Evolutionary conservation across 1,139 yeast genomes (phyloP).

Genomic region (Kodamaea sp.): DNA sequence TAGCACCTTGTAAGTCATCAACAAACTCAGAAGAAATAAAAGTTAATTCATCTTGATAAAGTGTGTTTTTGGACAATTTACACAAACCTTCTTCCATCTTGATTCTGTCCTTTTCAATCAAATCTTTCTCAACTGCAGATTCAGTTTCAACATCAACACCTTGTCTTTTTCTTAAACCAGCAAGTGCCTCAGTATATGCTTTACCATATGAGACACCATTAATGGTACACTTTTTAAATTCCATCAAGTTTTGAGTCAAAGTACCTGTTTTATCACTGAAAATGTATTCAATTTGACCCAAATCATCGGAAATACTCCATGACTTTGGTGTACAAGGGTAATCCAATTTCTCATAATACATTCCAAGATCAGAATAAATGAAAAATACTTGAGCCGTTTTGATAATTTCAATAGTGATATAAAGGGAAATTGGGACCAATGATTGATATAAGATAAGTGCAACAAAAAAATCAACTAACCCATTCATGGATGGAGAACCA

Average conservation of each 20-base stretch:
- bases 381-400: constrained; percentile 57
- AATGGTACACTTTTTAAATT: constrained; percentile 56
- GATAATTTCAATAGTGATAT: constrained; percentile 57
- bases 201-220: constrained; percentile 54
- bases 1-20: constrained; percentile 30
- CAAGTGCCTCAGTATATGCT: constrained; percentile 60
- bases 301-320: constrained; percentile 61
- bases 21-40: constrained; percentile 48
- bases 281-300: constrained; percentile 62
- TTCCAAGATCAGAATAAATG: constrained; percentile 48
- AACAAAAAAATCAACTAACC: constrained; percentile 49
- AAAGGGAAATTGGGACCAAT: constrained; percentile 57
- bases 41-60: constrained; percentile 40
- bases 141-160: constrained; percentile 54
- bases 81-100: constrained; percentile 34
- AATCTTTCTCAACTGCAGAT: constrained; percentile 34
- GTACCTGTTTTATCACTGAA: constrained; percentile 65
- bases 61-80: constrained; percentile 14
- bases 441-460: constrained; percentile 55
- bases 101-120: constrained; percentile 35
- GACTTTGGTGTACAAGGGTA: constrained; percentile 60
- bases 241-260: constrained; percentile 59
- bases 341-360: constrained; percentile 52
- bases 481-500: constrained; percentile 48
- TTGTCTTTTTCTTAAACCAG: constrained; percentile 53